Conservation (phyloP, 345 rosid species). For the Melastoma malabathricum region DNA sequence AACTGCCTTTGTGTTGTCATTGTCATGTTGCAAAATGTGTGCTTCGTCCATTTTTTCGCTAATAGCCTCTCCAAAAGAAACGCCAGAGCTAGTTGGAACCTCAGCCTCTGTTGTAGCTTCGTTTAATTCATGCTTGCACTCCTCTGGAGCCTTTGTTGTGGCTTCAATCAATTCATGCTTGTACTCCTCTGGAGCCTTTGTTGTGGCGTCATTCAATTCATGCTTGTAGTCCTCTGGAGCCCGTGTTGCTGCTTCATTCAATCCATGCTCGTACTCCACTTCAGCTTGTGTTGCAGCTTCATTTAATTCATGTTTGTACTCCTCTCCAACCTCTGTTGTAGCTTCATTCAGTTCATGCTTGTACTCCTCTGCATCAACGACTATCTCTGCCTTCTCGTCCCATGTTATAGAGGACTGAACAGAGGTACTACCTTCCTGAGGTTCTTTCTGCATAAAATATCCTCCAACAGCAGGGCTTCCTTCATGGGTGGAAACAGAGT, state of each 20-base stretch:
- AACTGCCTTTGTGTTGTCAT: slow-evolving; percentile 15
- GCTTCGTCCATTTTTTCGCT: slow-evolving; percentile 14
- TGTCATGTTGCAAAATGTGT: slow-evolving; percentile 16
- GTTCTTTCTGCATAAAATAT: slow-evolving; percentile 20
- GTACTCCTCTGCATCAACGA: slow-evolving; percentile 29
- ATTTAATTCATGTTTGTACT: no score
- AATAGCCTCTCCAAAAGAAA: slow-evolving; percentile 5
- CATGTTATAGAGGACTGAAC: slow-evolving; percentile 43
- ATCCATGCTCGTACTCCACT: no score
- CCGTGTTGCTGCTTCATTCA: no score
- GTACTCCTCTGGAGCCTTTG: no score
- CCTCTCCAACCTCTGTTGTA: background rate
- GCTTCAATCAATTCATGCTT: no score
- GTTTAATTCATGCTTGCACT: slow-evolving; percentile 14
- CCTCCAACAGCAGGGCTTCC: slow-evolving; percentile 20
- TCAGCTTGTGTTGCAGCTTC: no score
- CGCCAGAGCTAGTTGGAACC: slow-evolving; percentile 1
- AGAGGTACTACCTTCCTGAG: slow-evolving; percentile 22
- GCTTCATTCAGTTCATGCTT: slow-evolving; percentile 20
- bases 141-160: slow-evolving; percentile 5
- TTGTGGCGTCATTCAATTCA: no score
- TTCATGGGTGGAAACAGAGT: slow-evolving; percentile 28
- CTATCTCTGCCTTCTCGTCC: slow-evolving; percentile 79
- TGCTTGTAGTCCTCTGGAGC: no score
- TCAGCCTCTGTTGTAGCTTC: slow-evolving; percentile 13